phyloP scores from a whole-genome alignment of 352 stramenopile species.

The Pythium sp. region DNA sequence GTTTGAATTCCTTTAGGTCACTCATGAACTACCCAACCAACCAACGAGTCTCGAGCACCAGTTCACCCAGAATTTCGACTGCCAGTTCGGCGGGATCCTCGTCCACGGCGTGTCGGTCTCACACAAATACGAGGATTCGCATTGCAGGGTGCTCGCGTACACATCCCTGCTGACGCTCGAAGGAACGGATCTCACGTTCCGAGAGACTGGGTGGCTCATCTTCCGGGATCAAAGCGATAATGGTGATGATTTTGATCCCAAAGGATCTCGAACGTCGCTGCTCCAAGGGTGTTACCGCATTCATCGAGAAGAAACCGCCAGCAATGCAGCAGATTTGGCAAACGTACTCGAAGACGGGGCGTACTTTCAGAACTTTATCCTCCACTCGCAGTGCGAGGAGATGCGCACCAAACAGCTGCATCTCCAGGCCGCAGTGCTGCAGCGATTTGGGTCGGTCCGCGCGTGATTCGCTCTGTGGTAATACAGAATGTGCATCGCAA shows the following conservation, averaged over 20 bases:
- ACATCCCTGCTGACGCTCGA: neutral
- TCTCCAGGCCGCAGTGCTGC: conserved; percentile 4
- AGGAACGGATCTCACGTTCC: conserved; percentile 2
- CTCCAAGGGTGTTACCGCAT: neutral
- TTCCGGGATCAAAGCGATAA: neutral
- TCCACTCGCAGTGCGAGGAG: conserved; percentile 2
- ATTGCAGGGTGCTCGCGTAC: neutral
- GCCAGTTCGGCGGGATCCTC: conserved; percentile 1
- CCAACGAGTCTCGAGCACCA: neutral
- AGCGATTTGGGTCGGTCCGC: neutral
- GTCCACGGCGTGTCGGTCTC: conserved; percentile 2
- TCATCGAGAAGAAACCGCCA: neutral
- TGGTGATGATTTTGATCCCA: neutral
- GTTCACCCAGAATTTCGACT: neutral
- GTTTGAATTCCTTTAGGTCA: neutral
- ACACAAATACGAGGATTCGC: conserved; percentile 1
- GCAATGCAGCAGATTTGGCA: neutral
- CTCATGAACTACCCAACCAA: neutral
- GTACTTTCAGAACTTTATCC: conserved; percentile 15
- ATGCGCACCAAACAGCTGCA: conserved; percentile 5
- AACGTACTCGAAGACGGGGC: neutral
- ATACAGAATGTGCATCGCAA: neutral
- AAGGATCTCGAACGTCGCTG: neutral
- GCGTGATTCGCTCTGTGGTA: neutral
- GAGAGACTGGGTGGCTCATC: conserved; percentile 1